These are phyloP conservation scores for Saccharomycopsis vini DNA, from an alignment of 805 yeast genomes.

Conservation along the genomic window DNA sequence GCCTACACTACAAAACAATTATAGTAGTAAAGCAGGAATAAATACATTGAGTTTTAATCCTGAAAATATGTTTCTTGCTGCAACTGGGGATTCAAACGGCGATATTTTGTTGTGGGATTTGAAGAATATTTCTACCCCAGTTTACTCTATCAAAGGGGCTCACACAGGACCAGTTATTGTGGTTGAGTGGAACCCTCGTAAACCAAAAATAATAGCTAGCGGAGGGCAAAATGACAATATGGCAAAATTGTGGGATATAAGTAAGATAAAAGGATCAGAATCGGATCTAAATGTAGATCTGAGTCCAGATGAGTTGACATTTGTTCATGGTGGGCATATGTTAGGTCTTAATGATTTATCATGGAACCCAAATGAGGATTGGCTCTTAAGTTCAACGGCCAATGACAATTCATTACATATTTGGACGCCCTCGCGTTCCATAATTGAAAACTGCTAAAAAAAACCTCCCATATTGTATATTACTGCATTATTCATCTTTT, in stretches of 20 bases:
- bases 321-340: slow-evolving; percentile 81
- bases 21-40: slow-evolving; percentile 29
- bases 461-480: too few species aligned
- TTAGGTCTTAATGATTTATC: slow-evolving; percentile 75
- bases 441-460: too few species aligned
- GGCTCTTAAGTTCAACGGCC: slow-evolving; percentile 67
- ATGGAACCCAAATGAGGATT: slow-evolving; percentile 70
- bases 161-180: slow-evolving; percentile 54
- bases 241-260: slow-evolving; percentile 55
- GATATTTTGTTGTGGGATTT: slow-evolving; percentile 55
- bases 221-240: slow-evolving; percentile 57
- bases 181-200: slow-evolving; percentile 63
- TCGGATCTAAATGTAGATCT: slow-evolving; percentile 19
- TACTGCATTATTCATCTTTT: too few species aligned
- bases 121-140: slow-evolving; percentile 33
- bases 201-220: slow-evolving; percentile 47
- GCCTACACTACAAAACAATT: slow-evolving; percentile 8
- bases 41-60: slow-evolving; percentile 57
- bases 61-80: slow-evolving; percentile 44
- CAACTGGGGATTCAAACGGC: slow-evolving; percentile 61
- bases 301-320: slow-evolving; percentile 31
- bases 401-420: slow-evolving; percentile 84
- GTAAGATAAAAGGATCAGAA: slow-evolving; percentile 20
- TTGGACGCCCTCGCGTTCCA: slow-evolving; percentile 51
- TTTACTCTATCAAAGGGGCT: slow-evolving; percentile 25